Percentiles rank a stretch among this genome's conserved stretches.
phyloP scores from a whole-genome alignment of 1,284 basidiomycete genomes.

The Moesziomyces antarcticus region DNA sequence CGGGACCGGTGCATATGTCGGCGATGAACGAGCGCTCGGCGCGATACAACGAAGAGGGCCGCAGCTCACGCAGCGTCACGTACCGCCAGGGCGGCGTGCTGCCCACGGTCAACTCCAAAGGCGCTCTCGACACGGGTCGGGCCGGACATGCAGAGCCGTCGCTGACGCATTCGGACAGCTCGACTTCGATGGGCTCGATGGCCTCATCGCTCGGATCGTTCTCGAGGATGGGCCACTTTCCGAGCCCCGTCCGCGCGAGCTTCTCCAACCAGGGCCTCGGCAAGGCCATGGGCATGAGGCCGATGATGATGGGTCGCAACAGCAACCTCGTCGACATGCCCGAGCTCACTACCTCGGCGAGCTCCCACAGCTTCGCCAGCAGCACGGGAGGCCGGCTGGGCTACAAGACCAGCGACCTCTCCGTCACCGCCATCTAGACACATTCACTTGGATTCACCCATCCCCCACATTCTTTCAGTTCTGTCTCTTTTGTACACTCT shows the following conservation, averaged over 20 bases:
- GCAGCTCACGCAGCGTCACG: slow-evolving; percentile 28
- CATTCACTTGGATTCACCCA: neutral
- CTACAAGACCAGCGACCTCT: slow-evolving; percentile 43
- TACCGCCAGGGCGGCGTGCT: slow-evolving; percentile 46
- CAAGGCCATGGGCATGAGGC: slow-evolving; percentile 31
- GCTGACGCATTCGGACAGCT: slow-evolving; percentile 34
- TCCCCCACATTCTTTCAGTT: neutral
- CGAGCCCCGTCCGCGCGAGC: slow-evolving; percentile 25
- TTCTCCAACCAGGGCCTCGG: slow-evolving; percentile 20
- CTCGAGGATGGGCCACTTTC: slow-evolving; percentile 30
- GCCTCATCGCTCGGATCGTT: slow-evolving; percentile 38
- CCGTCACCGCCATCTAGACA: slow-evolving; percentile 19
- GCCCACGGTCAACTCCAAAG: slow-evolving; percentile 46
- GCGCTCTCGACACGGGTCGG: slow-evolving; percentile 33
- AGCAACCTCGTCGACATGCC: slow-evolving; percentile 10
- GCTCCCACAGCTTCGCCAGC: slow-evolving; percentile 27
- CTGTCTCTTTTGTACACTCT: slow-evolving; percentile 1
- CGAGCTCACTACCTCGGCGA: slow-evolving; percentile 12
- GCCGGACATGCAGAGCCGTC: slow-evolving; percentile 28
- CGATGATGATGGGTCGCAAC: slow-evolving; percentile 8
- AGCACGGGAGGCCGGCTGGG: slow-evolving; percentile 22
- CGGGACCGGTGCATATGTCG: slow-evolving; percentile 20
- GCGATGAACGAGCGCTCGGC: slow-evolving; percentile 22
- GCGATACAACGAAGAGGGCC: slow-evolving; percentile 43
- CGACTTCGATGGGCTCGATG: slow-evolving; percentile 33